Conservation (phyloP, 208 protist species). For the Blastocrithidia nonstop region DNA sequence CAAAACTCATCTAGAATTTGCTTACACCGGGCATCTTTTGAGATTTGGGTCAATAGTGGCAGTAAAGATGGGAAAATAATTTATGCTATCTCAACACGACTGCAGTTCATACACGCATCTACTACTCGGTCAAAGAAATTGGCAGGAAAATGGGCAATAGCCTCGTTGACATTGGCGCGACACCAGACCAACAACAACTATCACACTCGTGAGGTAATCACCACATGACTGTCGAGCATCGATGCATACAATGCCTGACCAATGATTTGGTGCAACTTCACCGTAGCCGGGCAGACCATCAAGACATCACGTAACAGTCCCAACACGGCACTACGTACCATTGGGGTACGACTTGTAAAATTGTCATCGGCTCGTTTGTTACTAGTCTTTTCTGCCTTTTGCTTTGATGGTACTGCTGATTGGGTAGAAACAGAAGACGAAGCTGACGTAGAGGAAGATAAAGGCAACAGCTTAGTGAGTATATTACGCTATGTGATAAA, state of each 20-base stretch:
- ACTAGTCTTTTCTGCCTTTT: conserved; percentile 1
- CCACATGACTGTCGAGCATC: conserved; percentile 25
- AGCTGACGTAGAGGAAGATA: conserved; percentile 1
- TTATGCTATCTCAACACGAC: conserved; percentile 28
- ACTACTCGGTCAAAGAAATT: conserved; percentile 61
- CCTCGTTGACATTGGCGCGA: conserved; percentile 17
- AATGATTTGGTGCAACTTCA: conserved; percentile 34
- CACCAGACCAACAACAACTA: conserved; percentile 76
- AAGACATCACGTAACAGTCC: conserved; percentile 61
- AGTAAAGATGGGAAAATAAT: conserved; percentile 70
- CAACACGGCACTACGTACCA: conserved; percentile 59
- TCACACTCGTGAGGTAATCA: conserved; percentile 46
- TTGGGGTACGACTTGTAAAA: conserved; percentile 34
- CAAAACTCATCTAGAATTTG: conserved; percentile 65
- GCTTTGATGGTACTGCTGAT: not conserved
- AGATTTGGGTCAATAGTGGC: conserved; percentile 59
- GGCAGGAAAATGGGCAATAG: conserved; percentile 30
- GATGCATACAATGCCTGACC: conserved; percentile 26
- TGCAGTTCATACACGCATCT: conserved; percentile 57
- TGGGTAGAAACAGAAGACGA: not conserved
- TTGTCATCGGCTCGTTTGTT: conserved; percentile 7
- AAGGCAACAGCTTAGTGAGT: conserved; percentile 26
- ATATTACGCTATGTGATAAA: conserved; percentile 34
- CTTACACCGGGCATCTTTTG: conserved; percentile 38
- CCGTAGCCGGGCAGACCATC: conserved; percentile 27